Percentiles rank a stretch among this genome's conserved stretches.
These are phyloP conservation scores for Ophiosphaerella narmari DNA, from an alignment of 2,329 filamentous ascomycete genomes.

Conservation along the genomic window DNA sequence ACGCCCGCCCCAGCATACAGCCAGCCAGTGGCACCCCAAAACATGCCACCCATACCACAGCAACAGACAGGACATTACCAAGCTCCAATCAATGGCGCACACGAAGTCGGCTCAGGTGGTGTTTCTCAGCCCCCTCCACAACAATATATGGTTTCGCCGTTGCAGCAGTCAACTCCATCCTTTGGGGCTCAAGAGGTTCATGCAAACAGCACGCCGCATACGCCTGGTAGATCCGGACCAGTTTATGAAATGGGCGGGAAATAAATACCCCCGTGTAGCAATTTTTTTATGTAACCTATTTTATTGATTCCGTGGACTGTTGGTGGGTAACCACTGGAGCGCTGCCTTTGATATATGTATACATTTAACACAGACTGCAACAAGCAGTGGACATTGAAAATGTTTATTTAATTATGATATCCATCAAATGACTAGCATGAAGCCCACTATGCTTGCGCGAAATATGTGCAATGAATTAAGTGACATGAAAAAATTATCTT, in stretches of 20 bases:
- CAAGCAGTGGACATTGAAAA: too few species aligned
- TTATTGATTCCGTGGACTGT: background rate
- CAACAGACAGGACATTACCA: constrained; percentile 4
- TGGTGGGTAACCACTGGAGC: background rate
- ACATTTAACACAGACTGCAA: too few species aligned
- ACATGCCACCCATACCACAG: constrained; percentile 3
- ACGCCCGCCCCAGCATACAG: constrained; percentile 30
- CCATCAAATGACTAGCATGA: too few species aligned
- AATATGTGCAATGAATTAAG: too few species aligned
- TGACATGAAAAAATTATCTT: background rate
- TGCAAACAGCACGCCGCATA: constrained; percentile 18
- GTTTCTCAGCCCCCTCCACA: background rate
- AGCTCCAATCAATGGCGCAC: background rate
- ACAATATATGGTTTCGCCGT: background rate
- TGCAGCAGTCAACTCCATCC: constrained; percentile 8
- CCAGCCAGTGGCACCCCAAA: constrained; percentile 14
- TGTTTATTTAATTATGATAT: too few species aligned
- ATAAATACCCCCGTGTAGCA: background rate
- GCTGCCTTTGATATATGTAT: too few species aligned
- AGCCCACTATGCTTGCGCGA: too few species aligned
- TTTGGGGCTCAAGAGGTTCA: constrained; percentile 24
- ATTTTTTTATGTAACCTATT: background rate
- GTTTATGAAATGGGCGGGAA: constrained; percentile 26
- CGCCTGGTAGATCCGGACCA: background rate
- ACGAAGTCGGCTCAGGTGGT: background rate